These are phyloP conservation scores for Melastoma candidum DNA, from an alignment of 441 rosid species.

Conservation along the genomic window DNA sequence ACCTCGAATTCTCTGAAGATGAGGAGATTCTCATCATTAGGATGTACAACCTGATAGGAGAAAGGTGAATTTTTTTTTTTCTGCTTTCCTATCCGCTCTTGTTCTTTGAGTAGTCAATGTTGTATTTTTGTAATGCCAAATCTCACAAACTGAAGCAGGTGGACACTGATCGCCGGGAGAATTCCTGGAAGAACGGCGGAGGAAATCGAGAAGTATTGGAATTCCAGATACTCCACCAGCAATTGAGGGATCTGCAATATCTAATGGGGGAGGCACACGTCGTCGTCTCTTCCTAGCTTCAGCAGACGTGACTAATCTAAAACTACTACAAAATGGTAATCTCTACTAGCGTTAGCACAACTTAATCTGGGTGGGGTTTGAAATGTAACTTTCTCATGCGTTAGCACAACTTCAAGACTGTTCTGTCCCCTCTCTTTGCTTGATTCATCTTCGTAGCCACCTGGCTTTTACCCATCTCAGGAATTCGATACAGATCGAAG, in stretches of 20 bases:
- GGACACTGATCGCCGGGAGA: slow-evolving; percentile 44
- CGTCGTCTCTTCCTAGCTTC: neutral
- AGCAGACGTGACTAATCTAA: neutral
- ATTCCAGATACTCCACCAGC: slow-evolving; percentile 28
- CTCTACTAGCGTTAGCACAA: too few relatives aligned
- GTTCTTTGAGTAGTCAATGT: neutral
- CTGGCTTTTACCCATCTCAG: too few relatives aligned
- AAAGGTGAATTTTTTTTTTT: slow-evolving; percentile 19
- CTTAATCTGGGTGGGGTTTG: too few relatives aligned
- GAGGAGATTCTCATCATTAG: slow-evolving; percentile 35
- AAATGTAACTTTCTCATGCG: too few relatives aligned
- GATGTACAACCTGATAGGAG: slow-evolving; percentile 41
- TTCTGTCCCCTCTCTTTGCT: too few relatives aligned
- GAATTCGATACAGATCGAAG: too few relatives aligned
- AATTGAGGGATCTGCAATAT: slow-evolving; percentile 6
- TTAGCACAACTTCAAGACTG: too few relatives aligned
- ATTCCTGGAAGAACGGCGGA: slow-evolving; percentile 42
- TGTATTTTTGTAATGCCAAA: neutral
- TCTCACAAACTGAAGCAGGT: slow-evolving; percentile 17
- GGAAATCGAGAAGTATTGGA: slow-evolving; percentile 38
- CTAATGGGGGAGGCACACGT: too few relatives aligned
- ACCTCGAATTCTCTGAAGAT: slow-evolving; percentile 28
- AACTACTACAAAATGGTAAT: too few relatives aligned
- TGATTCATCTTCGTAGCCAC: too few relatives aligned
- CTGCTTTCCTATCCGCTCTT: neutral